A percentile compares a stretch with the other conserved stretches of the same genome.
Conservation (phyloP, 2,329 filamentous ascomycete species). For the Diaporthe humulicola region DNA sequence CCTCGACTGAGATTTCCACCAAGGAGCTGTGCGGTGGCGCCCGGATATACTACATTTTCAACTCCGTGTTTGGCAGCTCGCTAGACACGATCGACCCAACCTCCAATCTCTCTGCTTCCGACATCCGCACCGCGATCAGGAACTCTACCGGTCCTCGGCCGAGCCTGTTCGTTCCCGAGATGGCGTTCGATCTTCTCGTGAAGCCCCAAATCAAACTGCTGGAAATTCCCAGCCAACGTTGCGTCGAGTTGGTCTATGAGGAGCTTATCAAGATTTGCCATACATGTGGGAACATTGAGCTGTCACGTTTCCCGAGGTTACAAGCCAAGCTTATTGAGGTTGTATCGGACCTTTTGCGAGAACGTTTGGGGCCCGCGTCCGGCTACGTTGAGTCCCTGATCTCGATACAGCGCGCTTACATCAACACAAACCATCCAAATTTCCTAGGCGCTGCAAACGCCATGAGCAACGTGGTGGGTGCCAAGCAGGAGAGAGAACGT, state of each 20-base stretch:
- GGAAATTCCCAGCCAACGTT: conserved; percentile 94
- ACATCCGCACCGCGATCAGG: conserved; percentile 96
- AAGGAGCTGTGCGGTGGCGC: conserved; percentile 97
- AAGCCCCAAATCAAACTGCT: conserved; percentile 99
- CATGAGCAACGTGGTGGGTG: conserved; percentile 96
- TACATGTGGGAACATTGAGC: conserved; percentile 95
- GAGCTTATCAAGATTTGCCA: conserved; percentile 99
- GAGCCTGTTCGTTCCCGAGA: conserved; percentile 95
- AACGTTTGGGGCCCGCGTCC: conserved; percentile 90
- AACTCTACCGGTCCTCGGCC: conserved; percentile 97
- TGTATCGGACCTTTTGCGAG: conserved; percentile 93
- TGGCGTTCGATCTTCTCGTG: conserved; percentile 96
- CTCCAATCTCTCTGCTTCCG: conserved; percentile 91
- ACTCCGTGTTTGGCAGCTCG: conserved; percentile 97
- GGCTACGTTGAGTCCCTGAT: conserved; percentile 96
- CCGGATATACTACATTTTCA: conserved; percentile 99
- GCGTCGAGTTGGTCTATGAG: conserved; percentile 97
- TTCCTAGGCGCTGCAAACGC: conserved; percentile 96
- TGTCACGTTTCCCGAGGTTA: conserved; percentile 90
- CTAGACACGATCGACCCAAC: conserved; percentile 97
- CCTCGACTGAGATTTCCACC: conserved; percentile 97
- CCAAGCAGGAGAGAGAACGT: conserved; percentile 94
- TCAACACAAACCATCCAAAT: conserved; percentile 99
- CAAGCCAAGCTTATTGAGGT: conserved; percentile 98
- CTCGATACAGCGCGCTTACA: conserved; percentile 96